A percentile compares a stretch with the other conserved stretches of the same genome.
These are phyloP conservation scores for Xylaria sp. DNA, from an alignment of 2,329 filamentous ascomycete genomes.

Conservation along the genomic window DNA sequence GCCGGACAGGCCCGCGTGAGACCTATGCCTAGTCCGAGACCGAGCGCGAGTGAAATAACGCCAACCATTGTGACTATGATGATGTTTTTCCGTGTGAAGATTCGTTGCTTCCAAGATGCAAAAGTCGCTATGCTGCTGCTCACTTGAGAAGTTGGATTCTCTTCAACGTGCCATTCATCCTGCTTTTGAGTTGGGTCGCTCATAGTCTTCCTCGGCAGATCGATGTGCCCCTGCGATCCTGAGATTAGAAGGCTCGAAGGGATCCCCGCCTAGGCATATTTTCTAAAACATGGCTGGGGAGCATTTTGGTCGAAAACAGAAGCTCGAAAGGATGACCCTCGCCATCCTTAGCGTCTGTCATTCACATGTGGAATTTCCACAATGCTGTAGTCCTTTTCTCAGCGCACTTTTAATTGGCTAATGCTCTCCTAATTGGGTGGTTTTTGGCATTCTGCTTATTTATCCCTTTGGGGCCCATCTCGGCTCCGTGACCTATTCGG, in stretches of 20 bases:
- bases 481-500: no score
- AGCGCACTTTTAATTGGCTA: no score
- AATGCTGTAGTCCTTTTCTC: no score
- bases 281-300: slow-evolving; percentile 18
- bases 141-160: no score
- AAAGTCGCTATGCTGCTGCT: slow-evolving; percentile 7
- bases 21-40: slow-evolving; percentile 36
- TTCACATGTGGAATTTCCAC: no score
- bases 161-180: slow-evolving; percentile 13
- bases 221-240: background rate
- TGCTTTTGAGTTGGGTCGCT: slow-evolving; percentile 31
- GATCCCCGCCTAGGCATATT: slow-evolving; percentile 2
- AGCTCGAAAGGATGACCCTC: slow-evolving; percentile 18
- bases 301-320: slow-evolving; percentile 26
- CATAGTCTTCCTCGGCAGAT: background rate
- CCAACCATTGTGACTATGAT: slow-evolving; percentile 29
- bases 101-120: slow-evolving; percentile 8
- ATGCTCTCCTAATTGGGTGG: no score
- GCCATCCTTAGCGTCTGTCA: no score
- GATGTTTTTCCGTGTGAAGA: slow-evolving; percentile 25
- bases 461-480: no score
- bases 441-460: no score
- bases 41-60: slow-evolving; percentile 28
- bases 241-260: slow-evolving; percentile 22
- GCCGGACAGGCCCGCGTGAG: slow-evolving; percentile 25